A percentile compares a stretch with the other conserved stretches of the same genome.
These are phyloP conservation scores for Tardiomyces depauwii DNA, from an alignment of 1,139 yeast species.

Conservation along the genomic window DNA sequence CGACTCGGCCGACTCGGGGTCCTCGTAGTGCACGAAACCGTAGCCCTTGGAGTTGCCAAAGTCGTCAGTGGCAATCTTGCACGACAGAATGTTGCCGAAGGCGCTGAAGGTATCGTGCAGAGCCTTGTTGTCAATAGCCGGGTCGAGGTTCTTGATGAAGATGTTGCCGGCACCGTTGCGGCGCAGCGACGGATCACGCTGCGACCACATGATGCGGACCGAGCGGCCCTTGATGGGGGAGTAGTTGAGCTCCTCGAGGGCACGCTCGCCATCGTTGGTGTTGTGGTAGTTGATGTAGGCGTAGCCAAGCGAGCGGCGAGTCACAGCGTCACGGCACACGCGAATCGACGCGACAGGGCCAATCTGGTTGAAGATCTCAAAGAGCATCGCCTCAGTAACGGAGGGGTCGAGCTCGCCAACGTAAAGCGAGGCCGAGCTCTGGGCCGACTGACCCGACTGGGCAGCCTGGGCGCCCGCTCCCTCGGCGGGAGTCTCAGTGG, in stretches of 20 bases:
- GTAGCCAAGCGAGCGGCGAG: conserved; percentile 95
- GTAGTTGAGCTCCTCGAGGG: conserved; percentile 94
- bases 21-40: conserved; percentile 96
- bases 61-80: conserved; percentile 96
- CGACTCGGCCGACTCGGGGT: conserved; percentile 84
- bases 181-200: conserved; percentile 95
- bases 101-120: conserved; percentile 96
- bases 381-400: conserved; percentile 89
- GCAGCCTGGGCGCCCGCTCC: conserved; percentile 24
- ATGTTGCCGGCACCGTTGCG: conserved; percentile 96
- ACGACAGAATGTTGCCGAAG: conserved; percentile 90
- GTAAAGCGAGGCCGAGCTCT: conserved; percentile 74
- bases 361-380: conserved; percentile 87
- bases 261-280: conserved; percentile 83
- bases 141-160: conserved; percentile 96
- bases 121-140: conserved; percentile 98
- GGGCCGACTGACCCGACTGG: conserved; percentile 28
- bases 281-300: conserved; percentile 97
- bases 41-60: conserved; percentile 89
- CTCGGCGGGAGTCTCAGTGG: conserved; percentile 19
- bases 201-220: conserved; percentile 99
- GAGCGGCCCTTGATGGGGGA: conserved; percentile 90
- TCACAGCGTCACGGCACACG: conserved; percentile 97
- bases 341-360: conserved; percentile 96
- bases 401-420: conserved; percentile 95